These are phyloP conservation scores for Ophiostoma tasmaniense DNA, from an alignment of 2,329 filamentous ascomycete genomes.

Conservation along the genomic window DNA sequence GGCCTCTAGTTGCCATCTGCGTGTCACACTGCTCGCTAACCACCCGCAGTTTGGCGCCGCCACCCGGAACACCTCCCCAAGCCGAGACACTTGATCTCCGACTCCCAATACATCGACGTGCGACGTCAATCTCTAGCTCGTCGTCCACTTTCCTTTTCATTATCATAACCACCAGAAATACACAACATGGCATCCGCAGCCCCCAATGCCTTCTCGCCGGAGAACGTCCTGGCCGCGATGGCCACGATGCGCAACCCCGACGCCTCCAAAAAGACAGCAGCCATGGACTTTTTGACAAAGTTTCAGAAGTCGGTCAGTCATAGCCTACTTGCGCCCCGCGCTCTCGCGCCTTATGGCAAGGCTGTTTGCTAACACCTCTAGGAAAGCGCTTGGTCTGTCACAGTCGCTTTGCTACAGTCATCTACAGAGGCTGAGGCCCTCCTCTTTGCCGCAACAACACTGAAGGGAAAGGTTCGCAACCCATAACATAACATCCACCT, in stretches of 20 bases:
- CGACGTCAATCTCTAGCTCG: neutral
- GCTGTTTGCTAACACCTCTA: conserved; percentile 30
- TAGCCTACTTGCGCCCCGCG: neutral
- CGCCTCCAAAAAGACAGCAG: conserved; percentile 77
- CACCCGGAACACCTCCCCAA: neutral
- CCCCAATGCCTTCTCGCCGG: conserved; percentile 62
- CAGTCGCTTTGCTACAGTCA: conserved; percentile 78
- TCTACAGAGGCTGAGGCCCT: conserved; percentile 75
- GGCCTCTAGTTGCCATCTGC: neutral
- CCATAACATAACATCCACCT: conserved; percentile 18
- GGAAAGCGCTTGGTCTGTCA: conserved; percentile 85
- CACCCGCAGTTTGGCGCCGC: neutral
- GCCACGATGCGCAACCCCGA: conserved; percentile 84
- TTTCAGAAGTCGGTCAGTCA: conserved; percentile 93
- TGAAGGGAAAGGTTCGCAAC: conserved; percentile 82
- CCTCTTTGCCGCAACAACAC: conserved; percentile 89
- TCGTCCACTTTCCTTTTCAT: neutral
- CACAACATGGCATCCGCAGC: conserved; percentile 1
- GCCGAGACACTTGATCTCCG: neutral
- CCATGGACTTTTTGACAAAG: conserved; percentile 73
- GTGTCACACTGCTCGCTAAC: neutral
- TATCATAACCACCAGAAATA: neutral
- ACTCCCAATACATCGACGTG: neutral
- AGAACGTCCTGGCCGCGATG: conserved; percentile 72
- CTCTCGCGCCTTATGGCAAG: neutral